Base-by-base conservation (phyloP, 768 basidiomycete genomes). In the Cystobasidium tubakii region DNA sequence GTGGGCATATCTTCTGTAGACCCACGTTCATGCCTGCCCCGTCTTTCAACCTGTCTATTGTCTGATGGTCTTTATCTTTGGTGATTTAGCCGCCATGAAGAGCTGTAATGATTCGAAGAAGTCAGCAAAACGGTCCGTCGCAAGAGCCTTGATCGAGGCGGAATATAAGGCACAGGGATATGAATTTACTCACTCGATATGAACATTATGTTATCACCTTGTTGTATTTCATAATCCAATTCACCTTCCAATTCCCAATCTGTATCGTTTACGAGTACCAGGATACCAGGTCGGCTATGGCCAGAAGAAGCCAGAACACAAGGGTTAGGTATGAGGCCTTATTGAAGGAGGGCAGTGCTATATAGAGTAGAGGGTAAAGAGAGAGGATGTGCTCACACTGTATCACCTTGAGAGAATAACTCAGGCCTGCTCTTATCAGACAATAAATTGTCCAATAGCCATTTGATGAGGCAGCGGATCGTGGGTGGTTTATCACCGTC, bases 231-330 rank as follows among this genome's bases (percentile, higher is more conserved):
- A 80, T 95, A 96, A 6, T 90, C 88, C 25, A 91, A 88, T 81
- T 97, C 95, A 39, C 92, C 92, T 80, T 97, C 95, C 6, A 98
- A 84, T 81, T 98, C 94, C 95, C 95, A 97, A 78, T 98, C 95
- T 0, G 91, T 91, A 78, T 95, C 91, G 79, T 98, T 98, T 67
- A 99, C 87, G n/a, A 99, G 84, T 1, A 98, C 95, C 1, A 99
- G 84, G 43, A 99, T 96, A 0, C 96, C 96, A 0, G 96, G 96
- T 10, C 96, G 92, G 44, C 96, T 95, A 78, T 27, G 6, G 15
- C 6, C 44, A 10, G n/a, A 65, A 3, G 21, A 21, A 3, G 2
- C 1, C 63, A 65, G 6, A 65, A n/a, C n/a, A n/a, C n/a, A 65
- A 31, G 36, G 19, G 34, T 12, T 36, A 3, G 25, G 65, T 34